Conservation (phyloP, 768 basidiomycete species). For the Podaxis sp. region DNA sequence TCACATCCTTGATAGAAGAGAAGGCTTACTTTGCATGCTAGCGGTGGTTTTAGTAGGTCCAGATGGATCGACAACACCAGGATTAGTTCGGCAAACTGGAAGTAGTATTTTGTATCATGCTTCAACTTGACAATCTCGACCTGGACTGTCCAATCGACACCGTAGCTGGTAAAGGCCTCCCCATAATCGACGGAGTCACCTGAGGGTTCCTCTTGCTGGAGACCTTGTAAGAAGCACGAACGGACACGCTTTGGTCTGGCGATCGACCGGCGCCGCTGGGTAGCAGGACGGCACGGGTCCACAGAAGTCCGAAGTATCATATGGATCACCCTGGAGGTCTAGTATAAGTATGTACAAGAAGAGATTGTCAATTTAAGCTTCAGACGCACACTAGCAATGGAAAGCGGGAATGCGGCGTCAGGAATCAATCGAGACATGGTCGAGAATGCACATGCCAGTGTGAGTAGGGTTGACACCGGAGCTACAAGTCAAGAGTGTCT, state of each 20-base stretch:
- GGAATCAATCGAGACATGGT: neutral
- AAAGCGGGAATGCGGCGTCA: neutral
- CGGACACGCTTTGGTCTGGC: slow-evolving; percentile 53
- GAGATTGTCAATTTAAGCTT: neutral
- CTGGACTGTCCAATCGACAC: slow-evolving; percentile 61
- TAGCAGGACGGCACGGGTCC: slow-evolving; percentile 53
- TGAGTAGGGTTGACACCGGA: slow-evolving; percentile 51
- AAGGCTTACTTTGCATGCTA: slow-evolving; percentile 37
- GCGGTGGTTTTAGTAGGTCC: slow-evolving; percentile 53
- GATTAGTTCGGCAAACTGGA: slow-evolving; percentile 52
- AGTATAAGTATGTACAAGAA: neutral
- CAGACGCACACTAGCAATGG: slow-evolving; percentile 45
- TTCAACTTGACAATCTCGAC: slow-evolving; percentile 51
- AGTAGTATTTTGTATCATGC: slow-evolving; percentile 56
- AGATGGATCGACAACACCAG: slow-evolving; percentile 39
- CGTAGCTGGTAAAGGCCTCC: slow-evolving; percentile 53
- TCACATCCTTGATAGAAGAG: neutral
- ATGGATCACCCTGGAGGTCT: slow-evolving; percentile 48
- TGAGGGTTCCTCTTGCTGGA: slow-evolving; percentile 32
- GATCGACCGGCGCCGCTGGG: slow-evolving; percentile 24
- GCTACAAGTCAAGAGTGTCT: slow-evolving; percentile 39
- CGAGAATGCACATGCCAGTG: slow-evolving; percentile 29
- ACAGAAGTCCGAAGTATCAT: slow-evolving; percentile 50
- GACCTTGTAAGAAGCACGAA: slow-evolving; percentile 49
- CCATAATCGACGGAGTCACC: slow-evolving; percentile 40